Base-by-base conservation (phyloP, 352 stramenopile genomes). In the Phytophthora pinifolia region DNA sequence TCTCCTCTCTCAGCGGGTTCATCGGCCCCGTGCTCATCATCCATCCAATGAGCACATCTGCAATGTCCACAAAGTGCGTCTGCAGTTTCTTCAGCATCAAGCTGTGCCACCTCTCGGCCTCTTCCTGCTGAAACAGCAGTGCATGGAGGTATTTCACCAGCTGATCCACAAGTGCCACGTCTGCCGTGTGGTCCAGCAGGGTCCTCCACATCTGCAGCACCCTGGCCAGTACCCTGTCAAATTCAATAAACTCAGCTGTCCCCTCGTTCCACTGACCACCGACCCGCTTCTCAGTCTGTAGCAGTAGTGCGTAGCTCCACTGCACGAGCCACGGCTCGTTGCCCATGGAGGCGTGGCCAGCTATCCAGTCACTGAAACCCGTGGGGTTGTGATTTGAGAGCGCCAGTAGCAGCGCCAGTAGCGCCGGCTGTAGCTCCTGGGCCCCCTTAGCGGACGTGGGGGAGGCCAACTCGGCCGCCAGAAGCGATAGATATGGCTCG, bases 31-130 rank as follows among this genome's bases (percentile, higher is more conserved):
- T 62, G 27, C 50, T 83, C 72, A 82, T 86, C 10, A 74, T 79
- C 80, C 80, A 90, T 29, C 73, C 78, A 43, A 90, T 74, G 7
- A 88, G 50, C 14, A 88, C 72, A 22, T 90, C 77, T 5, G 80
- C 80, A 12, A 88, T 72, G 48, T 88, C 76, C 14, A 90, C 76
- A 65, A 90, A 90, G 36, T 88, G 77, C 15, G 58, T 35, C 63
- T 88, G 75, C n/a, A 88, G 14, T 27, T 77, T 83, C 43, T 68
- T 79, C 1, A 70, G 37, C 29, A 77, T 25, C 7, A 84, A 25
- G 3, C 27, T 22, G 8, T 47, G 46, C 63, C 70, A 79, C 36
- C 72, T 61, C 9, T 51, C 32, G 2, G 5, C 15, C 3, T 47
- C 43, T 9, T 60, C 51, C n/a, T 70, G 38, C 32, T 56, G 41